Percentiles rank a stretch among this genome's conserved stretches.
phyloP scores from a whole-genome alignment of 2,329 filamentous ascomycete species.

The Pyrenochaeta sp. region DNA sequence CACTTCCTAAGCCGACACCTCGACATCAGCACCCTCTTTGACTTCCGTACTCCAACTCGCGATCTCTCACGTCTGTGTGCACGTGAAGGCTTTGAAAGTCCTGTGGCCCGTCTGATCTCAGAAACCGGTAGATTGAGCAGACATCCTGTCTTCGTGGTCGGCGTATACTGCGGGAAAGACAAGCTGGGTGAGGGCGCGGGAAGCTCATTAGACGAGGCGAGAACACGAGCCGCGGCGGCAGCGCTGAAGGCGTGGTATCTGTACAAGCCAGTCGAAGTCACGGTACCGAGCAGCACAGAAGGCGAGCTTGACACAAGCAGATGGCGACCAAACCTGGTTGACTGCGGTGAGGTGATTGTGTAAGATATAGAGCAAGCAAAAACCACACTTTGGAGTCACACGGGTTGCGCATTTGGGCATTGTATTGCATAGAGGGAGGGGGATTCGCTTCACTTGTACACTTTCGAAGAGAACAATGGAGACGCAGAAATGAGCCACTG shows the following conservation, averaged over 20 bases:
- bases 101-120: slow-evolving; percentile 84
- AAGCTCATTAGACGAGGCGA: slow-evolving; percentile 77
- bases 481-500: slow-evolving; percentile 1
- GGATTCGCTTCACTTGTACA: slow-evolving; percentile 21
- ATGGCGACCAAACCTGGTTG: slow-evolving; percentile 66
- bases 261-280: slow-evolving; percentile 75
- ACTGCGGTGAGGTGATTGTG: slow-evolving; percentile 65
- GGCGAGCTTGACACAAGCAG: slow-evolving; percentile 44
- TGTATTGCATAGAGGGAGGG: slow-evolving; percentile 13
- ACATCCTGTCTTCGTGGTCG: slow-evolving; percentile 91
- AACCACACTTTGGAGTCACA: slow-evolving; percentile 30
- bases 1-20: slow-evolving; percentile 85
- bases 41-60: slow-evolving; percentile 82
- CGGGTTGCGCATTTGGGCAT: slow-evolving; percentile 10
- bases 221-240: slow-evolving; percentile 80
- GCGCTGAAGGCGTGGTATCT: slow-evolving; percentile 95
- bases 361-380: slow-evolving; percentile 30
- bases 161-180: slow-evolving; percentile 89
- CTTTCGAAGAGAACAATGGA: slow-evolving; percentile 9
- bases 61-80: slow-evolving; percentile 86
- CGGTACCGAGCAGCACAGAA: slow-evolving; percentile 61
- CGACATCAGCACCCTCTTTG: slow-evolving; percentile 79
- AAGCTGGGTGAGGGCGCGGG: slow-evolving; percentile 92
- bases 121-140: slow-evolving; percentile 88
- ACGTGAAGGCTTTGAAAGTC: slow-evolving; percentile 86